These are phyloP conservation scores for Xylariales sp. DNA, from an alignment of 2,329 filamentous ascomycete species.

Conservation along the genomic window DNA sequence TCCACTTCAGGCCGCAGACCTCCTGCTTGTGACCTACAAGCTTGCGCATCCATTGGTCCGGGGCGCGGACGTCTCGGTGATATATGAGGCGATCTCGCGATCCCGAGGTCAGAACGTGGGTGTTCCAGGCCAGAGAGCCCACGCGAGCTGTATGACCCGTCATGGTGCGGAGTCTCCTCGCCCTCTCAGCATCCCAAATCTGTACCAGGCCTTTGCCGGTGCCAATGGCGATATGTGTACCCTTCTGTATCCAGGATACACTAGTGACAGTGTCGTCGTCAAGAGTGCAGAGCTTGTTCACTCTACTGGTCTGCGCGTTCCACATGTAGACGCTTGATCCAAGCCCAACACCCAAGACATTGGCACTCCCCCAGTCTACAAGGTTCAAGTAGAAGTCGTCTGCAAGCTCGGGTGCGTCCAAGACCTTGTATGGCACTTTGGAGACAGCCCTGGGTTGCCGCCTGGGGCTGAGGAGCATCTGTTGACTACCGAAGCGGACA, in stretches of 20 bases:
- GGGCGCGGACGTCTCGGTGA: slow-evolving; percentile 89
- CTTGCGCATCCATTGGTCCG: slow-evolving; percentile 83
- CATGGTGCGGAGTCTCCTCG: slow-evolving; percentile 86
- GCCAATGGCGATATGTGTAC: slow-evolving; percentile 91
- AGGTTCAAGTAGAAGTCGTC: slow-evolving; percentile 98
- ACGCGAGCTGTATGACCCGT: slow-evolving; percentile 92
- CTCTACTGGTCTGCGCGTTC: slow-evolving; percentile 87
- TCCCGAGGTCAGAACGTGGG: slow-evolving; percentile 92
- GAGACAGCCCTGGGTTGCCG: slow-evolving; percentile 86
- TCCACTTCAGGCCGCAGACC: slow-evolving; percentile 95
- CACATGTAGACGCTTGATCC: slow-evolving; percentile 97
- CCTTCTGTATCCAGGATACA: slow-evolving; percentile 97
- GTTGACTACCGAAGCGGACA: slow-evolving; percentile 86
- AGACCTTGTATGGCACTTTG: slow-evolving; percentile 95
- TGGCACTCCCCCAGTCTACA: slow-evolving; percentile 95
- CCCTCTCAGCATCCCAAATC: slow-evolving; percentile 93
- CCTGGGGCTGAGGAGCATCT: slow-evolving; percentile 84
- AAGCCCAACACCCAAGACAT: slow-evolving; percentile 87
- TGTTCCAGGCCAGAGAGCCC: slow-evolving; percentile 94
- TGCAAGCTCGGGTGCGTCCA: slow-evolving; percentile 91
- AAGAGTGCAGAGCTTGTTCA: slow-evolving; percentile 90
- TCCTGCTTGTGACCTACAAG: slow-evolving; percentile 96
- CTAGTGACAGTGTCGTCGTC: slow-evolving; percentile 93
- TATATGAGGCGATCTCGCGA: slow-evolving; percentile 91
- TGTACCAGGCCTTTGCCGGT: slow-evolving; percentile 93